Evolutionary conservation across 441 rosid species (phyloP).

Genomic region (Biscutella auriculata): DNA sequence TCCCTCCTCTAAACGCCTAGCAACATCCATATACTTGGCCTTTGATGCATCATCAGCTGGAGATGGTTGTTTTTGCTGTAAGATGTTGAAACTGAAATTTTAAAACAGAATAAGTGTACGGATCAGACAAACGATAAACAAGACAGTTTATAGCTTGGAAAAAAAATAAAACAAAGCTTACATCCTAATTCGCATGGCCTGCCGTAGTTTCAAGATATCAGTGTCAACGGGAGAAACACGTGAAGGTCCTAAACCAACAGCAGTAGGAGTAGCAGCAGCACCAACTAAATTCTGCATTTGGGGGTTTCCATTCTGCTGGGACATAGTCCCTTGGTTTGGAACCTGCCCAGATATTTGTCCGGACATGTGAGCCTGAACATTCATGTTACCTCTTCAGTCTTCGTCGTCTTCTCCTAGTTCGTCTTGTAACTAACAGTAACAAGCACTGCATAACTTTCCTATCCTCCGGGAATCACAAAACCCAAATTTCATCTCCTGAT

Average conservation of each 20-base stretch:
- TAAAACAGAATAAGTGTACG: conserved; percentile 2
- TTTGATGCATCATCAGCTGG: conserved; percentile 41
- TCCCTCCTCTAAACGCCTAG: conserved; percentile 90
- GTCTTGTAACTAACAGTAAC: conserved; percentile 21
- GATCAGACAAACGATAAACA: conserved; percentile 5
- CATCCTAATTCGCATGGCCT: too few species aligned
- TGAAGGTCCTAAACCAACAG: conserved; percentile 20
- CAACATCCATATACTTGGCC: conserved; percentile 50
- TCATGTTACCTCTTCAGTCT: conserved; percentile 38
- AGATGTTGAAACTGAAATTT: conserved; percentile 35
- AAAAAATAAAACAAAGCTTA: too few species aligned
- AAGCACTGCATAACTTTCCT: conserved; percentile 28
- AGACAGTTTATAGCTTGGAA: too few species aligned
- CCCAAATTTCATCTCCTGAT: conserved; percentile 28
- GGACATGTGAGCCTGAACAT: conserved; percentile 75
- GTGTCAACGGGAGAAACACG: conserved; percentile 19
- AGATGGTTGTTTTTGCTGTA: conserved; percentile 46
- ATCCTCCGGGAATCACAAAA: conserved; percentile 11
- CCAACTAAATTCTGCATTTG: conserved; percentile 61
- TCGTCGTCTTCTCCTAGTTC: conserved; percentile 22
- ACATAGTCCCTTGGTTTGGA: conserved; percentile 55
- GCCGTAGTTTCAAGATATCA: conserved; percentile 45
- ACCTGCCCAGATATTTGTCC: conserved; percentile 75
- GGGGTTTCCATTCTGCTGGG: conserved; percentile 71
- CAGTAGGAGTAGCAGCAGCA: conserved; percentile 21